Evolutionary conservation across 108 stramenopile genomes (phyloP).

Genomic region (Skeletonema tropicum): DNA sequence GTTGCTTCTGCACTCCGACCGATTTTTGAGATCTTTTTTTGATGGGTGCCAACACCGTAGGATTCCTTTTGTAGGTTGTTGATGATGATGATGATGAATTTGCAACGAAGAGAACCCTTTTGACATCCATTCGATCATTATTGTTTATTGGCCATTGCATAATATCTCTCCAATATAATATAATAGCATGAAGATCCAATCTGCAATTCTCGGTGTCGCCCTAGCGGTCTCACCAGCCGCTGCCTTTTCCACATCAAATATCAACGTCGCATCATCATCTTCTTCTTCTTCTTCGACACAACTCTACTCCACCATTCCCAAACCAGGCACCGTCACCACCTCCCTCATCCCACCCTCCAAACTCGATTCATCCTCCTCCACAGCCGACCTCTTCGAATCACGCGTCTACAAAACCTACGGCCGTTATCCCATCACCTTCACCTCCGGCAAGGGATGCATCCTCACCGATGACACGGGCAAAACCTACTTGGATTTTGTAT

Average conservation of each 20-base stretch:
- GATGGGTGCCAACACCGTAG: no score
- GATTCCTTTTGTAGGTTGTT: no score
- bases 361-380: constrained; percentile 26
- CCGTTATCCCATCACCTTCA: constrained; percentile 85
- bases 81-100: no score
- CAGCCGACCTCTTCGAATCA: constrained; percentile 51
- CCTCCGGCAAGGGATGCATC: constrained; percentile 78
- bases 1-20: no score
- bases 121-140: no score
- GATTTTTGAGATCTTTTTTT: no score
- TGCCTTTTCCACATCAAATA: not conserved
- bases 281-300: constrained; percentile 8
- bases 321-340: constrained; percentile 16
- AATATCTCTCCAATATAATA: not conserved
- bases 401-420: constrained; percentile 89
- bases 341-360: constrained; percentile 37
- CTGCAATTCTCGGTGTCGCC: not conserved
- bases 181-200: not conserved
- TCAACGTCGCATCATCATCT: not conserved
- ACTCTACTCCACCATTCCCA: constrained; percentile 20
- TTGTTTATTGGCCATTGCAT: not conserved
- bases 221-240: not conserved
- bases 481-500: constrained; percentile 93
- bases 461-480: constrained; percentile 84
- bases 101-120: no score